A percentile compares a stretch with the other conserved stretches of the same genome.
Conservation (phyloP, 208 protist species). For the Acanthamoeba lenticulata region DNA sequence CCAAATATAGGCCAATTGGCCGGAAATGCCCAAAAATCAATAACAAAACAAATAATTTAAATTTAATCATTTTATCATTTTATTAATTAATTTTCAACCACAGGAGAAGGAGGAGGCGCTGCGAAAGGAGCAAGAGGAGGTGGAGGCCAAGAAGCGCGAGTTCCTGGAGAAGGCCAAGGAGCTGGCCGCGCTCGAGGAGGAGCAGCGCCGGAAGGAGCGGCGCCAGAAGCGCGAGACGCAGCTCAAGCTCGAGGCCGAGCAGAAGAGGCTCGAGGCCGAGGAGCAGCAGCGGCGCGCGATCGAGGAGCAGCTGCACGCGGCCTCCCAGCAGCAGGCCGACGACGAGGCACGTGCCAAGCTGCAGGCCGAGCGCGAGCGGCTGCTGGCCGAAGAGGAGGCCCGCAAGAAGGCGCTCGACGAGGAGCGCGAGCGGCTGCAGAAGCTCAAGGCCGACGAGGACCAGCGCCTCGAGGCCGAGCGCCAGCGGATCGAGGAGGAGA, state of each 20-base stretch:
- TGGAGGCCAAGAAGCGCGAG: neutral
- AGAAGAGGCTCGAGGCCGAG: neutral
- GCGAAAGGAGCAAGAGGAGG: constrained; percentile 3
- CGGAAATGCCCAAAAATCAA: no score
- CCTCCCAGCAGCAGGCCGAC: neutral
- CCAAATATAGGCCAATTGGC: no score
- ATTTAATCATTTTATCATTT: no score
- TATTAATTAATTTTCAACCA: no score
- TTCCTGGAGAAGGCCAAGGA: constrained; percentile 47
- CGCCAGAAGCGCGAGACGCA: neutral
- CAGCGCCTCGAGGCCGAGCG: neutral
- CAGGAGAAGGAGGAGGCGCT: constrained; percentile 2
- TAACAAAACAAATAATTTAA: no score
- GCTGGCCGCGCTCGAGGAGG: neutral
- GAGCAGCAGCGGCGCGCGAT: neutral
- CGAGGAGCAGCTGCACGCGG: neutral
- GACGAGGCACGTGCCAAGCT: neutral
- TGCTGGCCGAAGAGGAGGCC: constrained; percentile 24
- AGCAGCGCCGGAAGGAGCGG: constrained; percentile 31
- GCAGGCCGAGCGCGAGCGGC: neutral
- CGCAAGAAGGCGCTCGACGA: neutral
- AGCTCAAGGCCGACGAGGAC: neutral
- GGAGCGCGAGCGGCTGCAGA: neutral
- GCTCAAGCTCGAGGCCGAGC: constrained; percentile 19
- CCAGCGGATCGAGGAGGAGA: neutral